A percentile compares a stretch with the other conserved stretches of the same genome.
phyloP scores from a whole-genome alignment of 768 basidiomycete species.

The Tephrocybe rancida region DNA sequence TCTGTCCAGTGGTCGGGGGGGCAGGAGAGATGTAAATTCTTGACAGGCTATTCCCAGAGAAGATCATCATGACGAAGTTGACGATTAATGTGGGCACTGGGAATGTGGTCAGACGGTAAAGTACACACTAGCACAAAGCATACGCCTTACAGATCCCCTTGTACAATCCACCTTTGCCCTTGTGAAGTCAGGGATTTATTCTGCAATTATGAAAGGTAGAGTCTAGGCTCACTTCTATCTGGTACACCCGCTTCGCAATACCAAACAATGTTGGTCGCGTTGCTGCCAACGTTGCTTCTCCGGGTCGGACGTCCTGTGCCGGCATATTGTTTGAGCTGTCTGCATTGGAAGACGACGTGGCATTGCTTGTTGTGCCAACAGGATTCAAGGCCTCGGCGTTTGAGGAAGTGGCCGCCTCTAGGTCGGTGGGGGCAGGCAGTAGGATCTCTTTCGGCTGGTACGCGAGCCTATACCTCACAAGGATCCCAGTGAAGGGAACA shows the following conservation, averaged over 20 bases:
- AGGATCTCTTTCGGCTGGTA: constrained; percentile 14
- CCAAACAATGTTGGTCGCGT: constrained; percentile 10
- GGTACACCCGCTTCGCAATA: constrained; percentile 15
- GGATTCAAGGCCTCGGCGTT: not conserved
- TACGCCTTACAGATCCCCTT: constrained; percentile 20
- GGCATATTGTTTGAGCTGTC: not conserved
- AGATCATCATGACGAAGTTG: constrained; percentile 6
- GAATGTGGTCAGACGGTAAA: not conserved
- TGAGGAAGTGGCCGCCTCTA: not conserved
- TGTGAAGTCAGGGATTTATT: not conserved
- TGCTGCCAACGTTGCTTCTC: not conserved
- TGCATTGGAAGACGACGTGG: not conserved
- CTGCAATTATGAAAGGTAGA: not conserved
- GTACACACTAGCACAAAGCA: no score
- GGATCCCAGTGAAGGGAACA: constrained; percentile 21
- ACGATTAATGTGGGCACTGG: constrained; percentile 17
- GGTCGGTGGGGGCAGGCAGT: not conserved
- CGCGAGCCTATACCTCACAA: constrained; percentile 23
- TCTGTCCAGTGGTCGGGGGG: constrained; percentile 7
- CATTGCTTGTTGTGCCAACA: not conserved
- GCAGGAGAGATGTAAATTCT: constrained; percentile 24
- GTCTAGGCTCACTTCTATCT: constrained; percentile 8
- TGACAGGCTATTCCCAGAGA: not conserved
- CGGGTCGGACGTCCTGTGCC: not conserved
- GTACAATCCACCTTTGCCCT: constrained; percentile 18